Conservation (phyloP, 176 grass and related monocot species). For the Rhynchospora tenuis region DNA sequence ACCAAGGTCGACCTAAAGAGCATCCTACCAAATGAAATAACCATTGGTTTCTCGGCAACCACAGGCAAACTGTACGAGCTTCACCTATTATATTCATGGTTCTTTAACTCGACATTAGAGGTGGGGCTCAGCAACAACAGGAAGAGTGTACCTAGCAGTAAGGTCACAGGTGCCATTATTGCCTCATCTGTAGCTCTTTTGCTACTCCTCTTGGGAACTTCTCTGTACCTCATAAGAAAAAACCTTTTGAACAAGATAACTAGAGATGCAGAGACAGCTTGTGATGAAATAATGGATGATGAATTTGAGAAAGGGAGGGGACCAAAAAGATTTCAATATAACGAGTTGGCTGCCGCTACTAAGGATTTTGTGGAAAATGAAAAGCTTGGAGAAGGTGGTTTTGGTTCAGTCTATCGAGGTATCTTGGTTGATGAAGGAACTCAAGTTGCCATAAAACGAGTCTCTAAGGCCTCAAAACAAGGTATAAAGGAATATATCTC, state of each 20-base stretch:
- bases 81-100: background rate
- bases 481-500: constrained; percentile 23
- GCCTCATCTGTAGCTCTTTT: background rate
- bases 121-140: background rate
- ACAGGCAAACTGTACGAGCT: constrained; percentile 1
- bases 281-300: background rate
- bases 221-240: background rate
- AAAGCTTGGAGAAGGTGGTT: constrained; percentile 32
- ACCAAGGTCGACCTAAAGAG: constrained; percentile 12
- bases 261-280: background rate
- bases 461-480: constrained; percentile 27
- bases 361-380: constrained; percentile 16
- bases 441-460: constrained; percentile 28
- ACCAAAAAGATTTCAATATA: constrained; percentile 9
- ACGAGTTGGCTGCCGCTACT: constrained; percentile 6
- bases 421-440: background rate
- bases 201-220: background rate
- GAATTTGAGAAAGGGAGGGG: constrained; percentile 18
- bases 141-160: background rate
- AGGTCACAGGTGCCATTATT: background rate
- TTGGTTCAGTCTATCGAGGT: constrained; percentile 31
- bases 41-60: constrained; percentile 28
- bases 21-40: constrained; percentile 8
- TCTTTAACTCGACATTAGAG: constrained; percentile 25
- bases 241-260: background rate